A percentile compares a stretch with the other conserved stretches of the same genome.
These are phyloP conservation scores for Whalleya microplaca DNA, from an alignment of 2,329 filamentous ascomycete genomes.

Conservation along the genomic window DNA sequence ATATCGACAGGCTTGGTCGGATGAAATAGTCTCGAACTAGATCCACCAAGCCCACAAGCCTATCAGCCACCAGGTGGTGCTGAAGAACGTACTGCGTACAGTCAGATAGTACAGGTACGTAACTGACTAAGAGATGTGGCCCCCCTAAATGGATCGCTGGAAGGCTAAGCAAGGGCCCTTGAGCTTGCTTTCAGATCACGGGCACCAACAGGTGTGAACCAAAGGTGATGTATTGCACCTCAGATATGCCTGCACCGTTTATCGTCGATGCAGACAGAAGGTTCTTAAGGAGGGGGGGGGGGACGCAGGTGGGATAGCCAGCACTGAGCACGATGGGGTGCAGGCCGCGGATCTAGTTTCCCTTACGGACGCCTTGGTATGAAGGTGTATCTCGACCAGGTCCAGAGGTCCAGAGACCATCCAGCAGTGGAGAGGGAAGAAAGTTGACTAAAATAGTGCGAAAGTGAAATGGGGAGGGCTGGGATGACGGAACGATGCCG, in stretches of 20 bases:
- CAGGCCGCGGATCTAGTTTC: conserved; percentile 25
- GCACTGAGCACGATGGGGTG: conserved; percentile 22
- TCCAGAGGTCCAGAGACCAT: conserved; percentile 17
- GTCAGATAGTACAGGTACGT: conserved; percentile 12
- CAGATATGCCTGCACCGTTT: conserved; percentile 17
- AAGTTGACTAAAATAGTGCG: conserved; percentile 34
- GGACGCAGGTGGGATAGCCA: conserved; percentile 11
- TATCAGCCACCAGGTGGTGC: conserved; percentile 35
- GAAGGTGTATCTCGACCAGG: conserved; percentile 17
- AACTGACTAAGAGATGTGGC: conserved; percentile 28
- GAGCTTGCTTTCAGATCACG: conserved; percentile 31
- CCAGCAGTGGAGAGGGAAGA: conserved; percentile 24
- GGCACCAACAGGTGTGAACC: conserved; percentile 21
- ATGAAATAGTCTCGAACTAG: conserved; percentile 35
- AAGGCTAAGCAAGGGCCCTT: conserved; percentile 29
- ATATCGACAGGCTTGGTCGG: conserved; percentile 29
- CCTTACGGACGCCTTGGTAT: conserved; percentile 21
- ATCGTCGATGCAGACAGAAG: conserved; percentile 13
- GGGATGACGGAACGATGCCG: conserved; percentile 31
- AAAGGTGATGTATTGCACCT: conserved; percentile 13
- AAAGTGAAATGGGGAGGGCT: conserved; percentile 27
- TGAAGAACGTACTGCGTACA: conserved; percentile 25
- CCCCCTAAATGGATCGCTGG: conserved; percentile 27
- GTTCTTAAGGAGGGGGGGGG: conserved; percentile 8
- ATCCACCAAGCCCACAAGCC: conserved; percentile 33